phyloP scores from a whole-genome alignment of 192 early-diverging fungal species.

The Podila epicladia region DNA sequence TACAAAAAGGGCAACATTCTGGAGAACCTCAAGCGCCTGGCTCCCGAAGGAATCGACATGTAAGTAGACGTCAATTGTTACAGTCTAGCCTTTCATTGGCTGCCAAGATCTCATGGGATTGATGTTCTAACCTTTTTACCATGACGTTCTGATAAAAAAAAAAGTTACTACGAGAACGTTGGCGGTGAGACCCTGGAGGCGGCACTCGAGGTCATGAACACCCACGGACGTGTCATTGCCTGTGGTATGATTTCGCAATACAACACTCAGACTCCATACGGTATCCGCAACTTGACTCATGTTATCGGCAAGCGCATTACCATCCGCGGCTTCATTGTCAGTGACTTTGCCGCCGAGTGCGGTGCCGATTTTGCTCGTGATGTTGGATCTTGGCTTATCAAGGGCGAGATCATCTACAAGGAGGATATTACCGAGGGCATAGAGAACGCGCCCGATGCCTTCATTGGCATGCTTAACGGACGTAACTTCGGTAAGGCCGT shows the following conservation, averaged over 20 bases:
- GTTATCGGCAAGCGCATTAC: conserved; percentile 66
- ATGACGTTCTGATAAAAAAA: no score
- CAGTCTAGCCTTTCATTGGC: no score
- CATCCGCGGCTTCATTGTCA: conserved; percentile 72
- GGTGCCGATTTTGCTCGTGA: conserved; percentile 53
- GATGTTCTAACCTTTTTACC: no score
- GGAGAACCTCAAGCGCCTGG: conserved; percentile 61
- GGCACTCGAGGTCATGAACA: conserved; percentile 74
- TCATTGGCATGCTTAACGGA: conserved; percentile 70
- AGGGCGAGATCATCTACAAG: conserved; percentile 44
- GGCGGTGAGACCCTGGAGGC: conserved; percentile 80
- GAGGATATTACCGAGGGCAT: conserved; percentile 45
- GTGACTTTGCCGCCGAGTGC: conserved; percentile 39
- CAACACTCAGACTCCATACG: conserved; percentile 62
- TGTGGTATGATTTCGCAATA: conserved; percentile 85
- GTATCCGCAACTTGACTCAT: conserved; percentile 64
- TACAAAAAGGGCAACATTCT: conserved; percentile 76
- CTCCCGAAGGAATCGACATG: conserved; percentile 83
- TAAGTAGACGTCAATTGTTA: no score
- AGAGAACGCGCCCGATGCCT: conserved; percentile 59
- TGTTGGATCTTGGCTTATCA: conserved; percentile 42
- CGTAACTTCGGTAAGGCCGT: conserved; percentile 77
- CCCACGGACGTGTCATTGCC: conserved; percentile 68
- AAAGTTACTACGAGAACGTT: conserved; percentile 81
- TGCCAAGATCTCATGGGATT: no score